Conservation (phyloP, 108 stramenopile genomes). For the Pseudonitzschia multiseries region DNA sequence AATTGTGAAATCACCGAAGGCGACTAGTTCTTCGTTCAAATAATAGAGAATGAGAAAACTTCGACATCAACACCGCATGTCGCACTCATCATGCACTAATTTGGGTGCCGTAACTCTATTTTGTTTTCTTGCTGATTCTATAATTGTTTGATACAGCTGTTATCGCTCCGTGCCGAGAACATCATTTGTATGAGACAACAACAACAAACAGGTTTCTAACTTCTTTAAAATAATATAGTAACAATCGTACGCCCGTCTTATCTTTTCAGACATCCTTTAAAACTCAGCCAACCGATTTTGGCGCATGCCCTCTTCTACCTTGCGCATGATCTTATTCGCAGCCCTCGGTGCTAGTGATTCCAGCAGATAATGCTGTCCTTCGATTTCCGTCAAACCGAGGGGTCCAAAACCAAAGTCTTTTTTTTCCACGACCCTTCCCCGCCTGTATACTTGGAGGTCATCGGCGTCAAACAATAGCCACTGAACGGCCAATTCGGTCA, state of each 20-base stretch:
- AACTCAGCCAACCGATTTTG: conserved; percentile 3
- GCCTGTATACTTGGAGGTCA: conserved; percentile 19
- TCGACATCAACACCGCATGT: too few relatives aligned
- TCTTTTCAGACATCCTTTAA: too few relatives aligned
- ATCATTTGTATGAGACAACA: too few relatives aligned
- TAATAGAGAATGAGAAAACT: too few relatives aligned
- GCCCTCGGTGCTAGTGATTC: conserved; percentile 15
- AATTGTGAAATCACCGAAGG: conserved; percentile 13
- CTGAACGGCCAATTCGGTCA: conserved; percentile 17
- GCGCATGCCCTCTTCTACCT: conserved; percentile 3
- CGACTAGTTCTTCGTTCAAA: not conserved
- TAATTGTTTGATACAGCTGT: too few relatives aligned
- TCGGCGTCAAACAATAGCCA: conserved; percentile 32
- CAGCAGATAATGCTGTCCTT: conserved; percentile 18
- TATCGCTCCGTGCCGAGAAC: too few relatives aligned
- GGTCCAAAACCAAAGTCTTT: conserved; percentile 19
- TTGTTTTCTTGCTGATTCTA: too few relatives aligned
- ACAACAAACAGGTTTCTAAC: too few relatives aligned
- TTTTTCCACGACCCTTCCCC: conserved; percentile 13
- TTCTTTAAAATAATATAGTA: too few relatives aligned
- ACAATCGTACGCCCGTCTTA: too few relatives aligned
- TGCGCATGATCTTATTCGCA: conserved; percentile 13
- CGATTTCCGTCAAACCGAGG: conserved; percentile 11
- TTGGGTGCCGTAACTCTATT: too few relatives aligned
- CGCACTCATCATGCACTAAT: too few relatives aligned